Percentiles rank a stretch among this genome's conserved stretches.
phyloP scores from a whole-genome alignment of 345 rosid species.

The Toxicodendron radicans region DNA sequence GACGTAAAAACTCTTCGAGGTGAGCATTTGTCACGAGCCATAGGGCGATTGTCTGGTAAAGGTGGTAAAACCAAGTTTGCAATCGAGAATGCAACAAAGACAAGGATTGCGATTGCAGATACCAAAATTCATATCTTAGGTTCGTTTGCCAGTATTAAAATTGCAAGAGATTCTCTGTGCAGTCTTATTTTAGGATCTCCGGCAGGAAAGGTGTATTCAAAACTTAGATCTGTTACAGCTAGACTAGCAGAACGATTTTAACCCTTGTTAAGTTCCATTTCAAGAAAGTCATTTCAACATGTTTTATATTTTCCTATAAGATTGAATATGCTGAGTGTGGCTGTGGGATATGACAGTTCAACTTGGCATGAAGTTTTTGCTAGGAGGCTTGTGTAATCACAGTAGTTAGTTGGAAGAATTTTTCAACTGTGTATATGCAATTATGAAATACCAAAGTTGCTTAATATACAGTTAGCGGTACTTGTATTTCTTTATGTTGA shows the following conservation, averaged over 20 bases:
- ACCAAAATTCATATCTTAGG: slow-evolving; percentile 77
- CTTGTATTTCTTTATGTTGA: too few relatives aligned
- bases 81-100: slow-evolving; percentile 80
- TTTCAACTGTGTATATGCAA: too few relatives aligned
- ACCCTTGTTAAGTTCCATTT: background rate
- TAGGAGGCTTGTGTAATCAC: background rate
- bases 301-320: background rate
- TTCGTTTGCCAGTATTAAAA: slow-evolving; percentile 72
- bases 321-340: background rate
- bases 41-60: slow-evolving; percentile 80
- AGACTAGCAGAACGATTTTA: slow-evolving; percentile 46
- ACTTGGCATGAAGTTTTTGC: background rate
- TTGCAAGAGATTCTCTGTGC: slow-evolving; percentile 78
- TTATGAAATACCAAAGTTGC: too few relatives aligned
- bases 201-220: slow-evolving; percentile 59
- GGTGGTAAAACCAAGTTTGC: slow-evolving; percentile 87
- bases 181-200: slow-evolving; percentile 87
- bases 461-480: too few relatives aligned
- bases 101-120: slow-evolving; percentile 80
- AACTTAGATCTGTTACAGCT: slow-evolving; percentile 38
- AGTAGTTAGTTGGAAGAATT: background rate
- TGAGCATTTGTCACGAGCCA: slow-evolving; percentile 81
- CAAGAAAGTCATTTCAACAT: background rate
- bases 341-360: background rate
- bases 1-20: slow-evolving; percentile 82